A percentile compares a stretch with the other conserved stretches of the same genome.
Evolutionary conservation across 106 monocot species (phyloP).

Genomic region (Allium sativum): DNA sequence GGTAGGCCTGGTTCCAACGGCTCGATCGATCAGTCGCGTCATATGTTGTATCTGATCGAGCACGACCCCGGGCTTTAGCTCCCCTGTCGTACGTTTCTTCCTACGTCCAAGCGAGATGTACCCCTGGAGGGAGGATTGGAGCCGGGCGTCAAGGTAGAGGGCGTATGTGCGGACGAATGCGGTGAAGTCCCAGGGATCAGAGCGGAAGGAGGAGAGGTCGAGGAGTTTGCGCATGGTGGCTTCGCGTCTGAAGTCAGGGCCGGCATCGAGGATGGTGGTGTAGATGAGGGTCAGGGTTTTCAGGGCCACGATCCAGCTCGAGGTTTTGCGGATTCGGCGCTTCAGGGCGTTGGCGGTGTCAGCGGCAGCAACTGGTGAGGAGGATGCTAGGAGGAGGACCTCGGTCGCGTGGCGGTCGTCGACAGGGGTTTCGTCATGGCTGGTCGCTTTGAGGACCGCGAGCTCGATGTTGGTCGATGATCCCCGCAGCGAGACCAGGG

Average conservation of each 20-base stretch:
- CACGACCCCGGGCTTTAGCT: slow-evolving; percentile 8
- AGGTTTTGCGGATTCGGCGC: slow-evolving; percentile 48
- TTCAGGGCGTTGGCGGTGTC: slow-evolving; percentile 18
- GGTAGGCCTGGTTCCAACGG: slow-evolving; percentile 22
- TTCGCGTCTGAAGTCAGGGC: slow-evolving; percentile 33
- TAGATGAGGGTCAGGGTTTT: slow-evolving; percentile 40
- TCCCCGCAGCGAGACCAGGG: slow-evolving; percentile 10
- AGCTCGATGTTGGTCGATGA: slow-evolving; percentile 26
- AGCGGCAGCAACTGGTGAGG: slow-evolving; percentile 20
- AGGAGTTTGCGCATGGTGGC: slow-evolving; percentile 27
- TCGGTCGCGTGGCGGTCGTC: slow-evolving; percentile 23
- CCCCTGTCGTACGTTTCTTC: not conserved
- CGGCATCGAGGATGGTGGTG: slow-evolving; percentile 18
- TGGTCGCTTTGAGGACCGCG: slow-evolving; percentile 56
- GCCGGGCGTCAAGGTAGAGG: slow-evolving; percentile 43
- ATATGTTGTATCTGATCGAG: slow-evolving; percentile 9
- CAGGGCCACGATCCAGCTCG: slow-evolving; percentile 58
- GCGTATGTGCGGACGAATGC: slow-evolving; percentile 59
- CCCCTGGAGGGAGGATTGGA: slow-evolving; percentile 25
- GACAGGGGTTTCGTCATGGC: slow-evolving; percentile 35
- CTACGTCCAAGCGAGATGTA: slow-evolving; percentile 25
- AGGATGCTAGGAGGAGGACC: slow-evolving; percentile 29
- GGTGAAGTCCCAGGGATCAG: slow-evolving; percentile 47
- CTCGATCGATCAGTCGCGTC: slow-evolving; percentile 16
- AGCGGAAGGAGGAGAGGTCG: slow-evolving; percentile 36